Evolutionary conservation across 257 asterid species (phyloP).

Genomic region (Solanum paucissectum): DNA sequence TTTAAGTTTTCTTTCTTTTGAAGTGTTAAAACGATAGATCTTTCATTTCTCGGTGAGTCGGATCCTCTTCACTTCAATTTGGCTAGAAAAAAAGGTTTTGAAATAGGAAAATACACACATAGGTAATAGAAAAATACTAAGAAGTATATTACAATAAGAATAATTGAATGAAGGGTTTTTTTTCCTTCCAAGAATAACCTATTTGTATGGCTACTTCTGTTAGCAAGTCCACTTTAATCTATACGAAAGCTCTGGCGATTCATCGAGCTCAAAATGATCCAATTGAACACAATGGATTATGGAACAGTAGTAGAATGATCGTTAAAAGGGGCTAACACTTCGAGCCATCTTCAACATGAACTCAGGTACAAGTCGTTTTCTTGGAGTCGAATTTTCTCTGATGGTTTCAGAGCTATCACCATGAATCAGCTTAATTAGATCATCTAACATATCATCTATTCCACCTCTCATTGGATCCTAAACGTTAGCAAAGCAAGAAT

Average conservation of each 20-base stretch:
- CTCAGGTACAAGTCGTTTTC: conserved; percentile 86
- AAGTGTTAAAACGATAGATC: background rate
- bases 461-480: conserved; percentile 99
- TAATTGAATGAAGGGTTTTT: background rate
- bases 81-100: background rate
- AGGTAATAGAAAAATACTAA: background rate
- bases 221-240: background rate
- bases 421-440: conserved; percentile 53
- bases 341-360: conserved; percentile 68
- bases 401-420: conserved; percentile 65
- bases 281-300: background rate
- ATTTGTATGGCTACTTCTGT: background rate
- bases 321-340: conserved; percentile 61
- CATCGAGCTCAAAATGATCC: background rate
- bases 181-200: background rate
- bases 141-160: background rate
- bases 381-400: conserved; percentile 47
- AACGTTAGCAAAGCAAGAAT: background rate
- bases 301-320: background rate
- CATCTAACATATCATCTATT: conserved; percentile 62
- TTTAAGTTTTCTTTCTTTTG: background rate
- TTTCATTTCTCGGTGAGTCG: background rate
- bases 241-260: background rate
- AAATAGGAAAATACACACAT: background rate
- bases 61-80: background rate